Evolutionary conservation across 2,329 filamentous ascomycete genomes (phyloP), one percentile per base, ranked within the genome.

Genomic region (Talaromyces islandicus): DNA sequence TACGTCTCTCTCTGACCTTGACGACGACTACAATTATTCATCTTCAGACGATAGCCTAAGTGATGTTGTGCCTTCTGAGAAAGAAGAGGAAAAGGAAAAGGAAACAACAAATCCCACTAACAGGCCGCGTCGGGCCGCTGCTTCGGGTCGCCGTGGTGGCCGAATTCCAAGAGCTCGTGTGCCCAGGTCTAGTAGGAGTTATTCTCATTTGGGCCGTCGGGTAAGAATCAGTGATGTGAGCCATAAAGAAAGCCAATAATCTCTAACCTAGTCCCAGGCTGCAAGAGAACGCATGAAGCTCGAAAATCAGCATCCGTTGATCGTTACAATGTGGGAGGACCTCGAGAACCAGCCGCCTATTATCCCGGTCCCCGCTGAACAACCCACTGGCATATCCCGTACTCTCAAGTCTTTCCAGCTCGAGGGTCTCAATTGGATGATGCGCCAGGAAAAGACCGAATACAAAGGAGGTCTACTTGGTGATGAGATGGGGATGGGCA

Each of bases 401-500:
- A 88, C 87, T 59, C 81, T 99, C 64, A 97, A 99, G 74, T 88
- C 89, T 0, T 99, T 97, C 72, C 94, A 99, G 70, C 86, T 96
- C 5, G 89, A 97, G 75, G 94, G 94, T 4, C 80, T 99, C 43
- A 88, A 91, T 56, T 99, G 94, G 94, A 95, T 99, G 91, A 86
- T 84, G 62, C 87, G 84, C 59, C 96, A 97, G 82, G 94, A 99
- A 72, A 80, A 90, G 75, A 89, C 86, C 0, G 78, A 88, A 43
- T 97, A 92, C 83, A 90, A 87, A 69, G 94, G 94, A 19, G 94
- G 94, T 14, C 81, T 99, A 2, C 83, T 99, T 1, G 94, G 94
- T 61, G 94, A 99, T 67, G 94, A 99, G 76, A 99, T 99, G 94
- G 94, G 94, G 7, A 90, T 99, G 77, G 94, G 94, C 55, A 99